Evolutionary conservation across 192 early-diverging fungal genomes (phyloP).

Genomic region (Coemansia asiatica): DNA sequence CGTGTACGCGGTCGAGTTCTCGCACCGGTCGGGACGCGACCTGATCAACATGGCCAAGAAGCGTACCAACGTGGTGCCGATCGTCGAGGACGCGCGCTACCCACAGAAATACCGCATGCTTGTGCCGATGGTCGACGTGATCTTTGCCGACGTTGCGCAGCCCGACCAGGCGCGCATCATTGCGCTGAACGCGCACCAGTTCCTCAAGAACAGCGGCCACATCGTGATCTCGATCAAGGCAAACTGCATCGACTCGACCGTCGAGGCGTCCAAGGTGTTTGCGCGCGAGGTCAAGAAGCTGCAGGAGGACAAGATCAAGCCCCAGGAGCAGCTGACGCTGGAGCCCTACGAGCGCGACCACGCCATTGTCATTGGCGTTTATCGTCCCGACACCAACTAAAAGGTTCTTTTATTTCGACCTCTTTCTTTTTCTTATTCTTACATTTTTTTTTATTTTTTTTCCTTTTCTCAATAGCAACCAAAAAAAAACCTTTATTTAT

Average conservation of each 20-base stretch:
- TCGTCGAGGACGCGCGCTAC: slow-evolving; percentile 99
- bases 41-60: slow-evolving; percentile 99
- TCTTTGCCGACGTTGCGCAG: slow-evolving; percentile 99
- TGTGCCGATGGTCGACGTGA: slow-evolving; percentile 96
- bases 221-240: slow-evolving; percentile 99
- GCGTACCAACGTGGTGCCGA: slow-evolving; percentile 98
- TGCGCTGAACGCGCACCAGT: slow-evolving; percentile 94
- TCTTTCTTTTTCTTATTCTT: no score
- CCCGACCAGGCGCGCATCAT: slow-evolving; percentile 99
- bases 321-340: slow-evolving; percentile 93
- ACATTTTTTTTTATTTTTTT: slow-evolving; percentile 5
- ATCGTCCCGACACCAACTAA: slow-evolving; percentile 54
- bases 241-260: slow-evolving; percentile 99
- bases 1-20: slow-evolving; percentile 99
- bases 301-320: slow-evolving; percentile 82
- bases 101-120: slow-evolving; percentile 99
- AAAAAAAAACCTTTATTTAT: not conserved
- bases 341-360: slow-evolving; percentile 99
- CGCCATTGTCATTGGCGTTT: slow-evolving; percentile 93
- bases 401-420: no score
- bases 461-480: slow-evolving; percentile 5
- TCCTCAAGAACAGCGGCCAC: slow-evolving; percentile 95
- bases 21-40: slow-evolving; percentile 97
- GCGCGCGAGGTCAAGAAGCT: slow-evolving; percentile 96
- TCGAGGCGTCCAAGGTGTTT: slow-evolving; percentile 93